A percentile compares a stretch with the other conserved stretches of the same genome.
These are phyloP conservation scores for Chaetomium cochliodes DNA, from an alignment of 495 filamentous ascomycete genomes.

Conservation along the genomic window DNA sequence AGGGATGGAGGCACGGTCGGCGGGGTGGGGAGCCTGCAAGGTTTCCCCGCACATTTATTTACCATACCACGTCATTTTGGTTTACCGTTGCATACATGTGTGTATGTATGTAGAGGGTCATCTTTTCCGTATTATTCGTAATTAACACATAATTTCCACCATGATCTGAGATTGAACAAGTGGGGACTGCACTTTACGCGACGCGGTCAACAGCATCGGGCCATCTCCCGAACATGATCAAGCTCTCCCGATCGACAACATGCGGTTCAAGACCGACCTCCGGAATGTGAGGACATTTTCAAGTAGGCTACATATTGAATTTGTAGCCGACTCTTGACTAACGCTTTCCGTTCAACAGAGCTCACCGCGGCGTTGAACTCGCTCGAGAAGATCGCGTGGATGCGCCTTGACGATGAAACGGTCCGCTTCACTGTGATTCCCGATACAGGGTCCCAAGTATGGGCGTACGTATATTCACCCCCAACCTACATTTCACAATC, in stretches of 20 bases:
- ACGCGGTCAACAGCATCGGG: not conserved
- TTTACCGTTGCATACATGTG: no score
- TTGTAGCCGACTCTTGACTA: not conserved
- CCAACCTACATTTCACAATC: not conserved
- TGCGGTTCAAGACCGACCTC: constrained; percentile 81
- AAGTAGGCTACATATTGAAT: constrained; percentile 51
- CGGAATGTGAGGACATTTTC: constrained; percentile 80
- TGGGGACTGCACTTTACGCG: constrained; percentile 8
- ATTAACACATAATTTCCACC: not conserved
- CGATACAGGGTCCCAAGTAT: constrained; percentile 90
- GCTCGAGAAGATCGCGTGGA: constrained; percentile 89
- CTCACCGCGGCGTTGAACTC: constrained; percentile 80
- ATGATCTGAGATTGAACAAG: not conserved
- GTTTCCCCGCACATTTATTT: not conserved
- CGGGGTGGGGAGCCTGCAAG: not conserved
- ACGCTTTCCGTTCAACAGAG: constrained; percentile 50
- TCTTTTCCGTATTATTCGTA: no score
- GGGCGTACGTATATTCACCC: constrained; percentile 67
- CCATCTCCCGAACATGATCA: not conserved
- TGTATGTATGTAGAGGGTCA: no score
- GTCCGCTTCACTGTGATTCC: constrained; percentile 94
- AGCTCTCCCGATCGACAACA: constrained; percentile 34
- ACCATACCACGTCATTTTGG: no score
- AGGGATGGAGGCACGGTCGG: not conserved
- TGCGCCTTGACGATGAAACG: constrained; percentile 79